These are phyloP conservation scores for Typha latifolia DNA, from an alignment of 176 grass and related monocot species.

Conservation along the genomic window DNA sequence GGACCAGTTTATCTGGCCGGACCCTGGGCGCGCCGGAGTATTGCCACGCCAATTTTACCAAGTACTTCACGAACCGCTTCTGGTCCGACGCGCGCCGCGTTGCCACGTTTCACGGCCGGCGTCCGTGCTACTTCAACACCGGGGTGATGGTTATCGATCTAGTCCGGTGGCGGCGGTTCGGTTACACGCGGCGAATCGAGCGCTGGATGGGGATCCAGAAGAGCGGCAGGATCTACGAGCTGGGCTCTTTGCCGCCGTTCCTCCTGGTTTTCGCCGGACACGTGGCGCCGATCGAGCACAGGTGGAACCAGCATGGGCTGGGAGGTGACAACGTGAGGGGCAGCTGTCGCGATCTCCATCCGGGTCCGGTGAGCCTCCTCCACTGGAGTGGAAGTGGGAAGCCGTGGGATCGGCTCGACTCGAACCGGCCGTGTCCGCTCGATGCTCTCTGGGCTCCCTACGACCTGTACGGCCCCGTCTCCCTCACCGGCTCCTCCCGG, in stretches of 20 bases:
- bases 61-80: constrained; percentile 20
- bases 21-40: constrained; percentile 17
- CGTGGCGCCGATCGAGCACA: constrained; percentile 12
- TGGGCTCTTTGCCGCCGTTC: constrained; percentile 13
- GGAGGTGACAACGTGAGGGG: constrained; percentile 13
- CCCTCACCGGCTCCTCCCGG: background rate
- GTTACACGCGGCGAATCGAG: constrained; percentile 10
- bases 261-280: constrained; percentile 12
- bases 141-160: constrained; percentile 18
- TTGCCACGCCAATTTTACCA: constrained; percentile 26
- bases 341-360: constrained; percentile 16
- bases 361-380: constrained; percentile 16
- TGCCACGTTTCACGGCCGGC: background rate
- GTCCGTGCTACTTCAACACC: constrained; percentile 19
- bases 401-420: constrained; percentile 22
- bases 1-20: background rate
- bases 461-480: constrained; percentile 4
- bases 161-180: constrained; percentile 5
- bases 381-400: constrained; percentile 22
- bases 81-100: constrained; percentile 11
- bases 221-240: constrained; percentile 11
- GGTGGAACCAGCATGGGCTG: constrained; percentile 18
- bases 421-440: constrained; percentile 12
- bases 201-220: constrained; percentile 20
- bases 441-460: constrained; percentile 16